These are phyloP conservation scores for Actinomucor elegans DNA, from an alignment of 371 early-diverging fungal species.

Conservation along the genomic window DNA sequence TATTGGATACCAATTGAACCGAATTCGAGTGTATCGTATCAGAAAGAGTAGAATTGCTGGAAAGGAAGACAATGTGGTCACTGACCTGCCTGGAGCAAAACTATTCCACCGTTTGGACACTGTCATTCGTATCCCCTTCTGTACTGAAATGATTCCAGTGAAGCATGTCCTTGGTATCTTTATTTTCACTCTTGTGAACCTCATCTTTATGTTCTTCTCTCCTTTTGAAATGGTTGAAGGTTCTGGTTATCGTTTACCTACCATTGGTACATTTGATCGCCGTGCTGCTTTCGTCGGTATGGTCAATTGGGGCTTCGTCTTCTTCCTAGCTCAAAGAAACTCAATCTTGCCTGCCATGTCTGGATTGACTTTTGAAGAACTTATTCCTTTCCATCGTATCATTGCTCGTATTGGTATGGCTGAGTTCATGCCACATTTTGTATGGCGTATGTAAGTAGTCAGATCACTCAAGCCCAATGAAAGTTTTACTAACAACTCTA, in stretches of 20 bases:
- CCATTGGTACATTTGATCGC: conserved; percentile 37
- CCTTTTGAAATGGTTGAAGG: conserved; percentile 26
- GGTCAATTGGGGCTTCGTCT: conserved; percentile 50
- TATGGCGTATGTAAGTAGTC: conserved; percentile 46
- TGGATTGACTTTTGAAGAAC: conserved; percentile 42
- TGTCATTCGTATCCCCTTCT: conserved; percentile 34
- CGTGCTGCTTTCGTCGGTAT: conserved; percentile 43
- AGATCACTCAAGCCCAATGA: too few relatives aligned
- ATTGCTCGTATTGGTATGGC: conserved; percentile 44
- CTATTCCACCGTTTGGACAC: conserved; percentile 14
- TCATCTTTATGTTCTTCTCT: conserved; percentile 32
- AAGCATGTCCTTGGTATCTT: conserved; percentile 39
- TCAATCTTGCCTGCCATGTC: conserved; percentile 40
- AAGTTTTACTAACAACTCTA: too few relatives aligned
- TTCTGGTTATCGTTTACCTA: conserved; percentile 6
- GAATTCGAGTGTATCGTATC: conserved; percentile 23
- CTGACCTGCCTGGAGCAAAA: conserved; percentile 4
- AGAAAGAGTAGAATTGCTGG: conserved; percentile 22
- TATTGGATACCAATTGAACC: conserved; percentile 28
- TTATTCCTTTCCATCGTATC: conserved; percentile 51
- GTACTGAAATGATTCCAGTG: conserved; percentile 37
- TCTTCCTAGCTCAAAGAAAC: conserved; percentile 46
- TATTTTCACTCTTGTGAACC: conserved; percentile 28
- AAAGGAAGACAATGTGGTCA: conserved; percentile 11
- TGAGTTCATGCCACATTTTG: conserved; percentile 43